Conservation (phyloP, 495 filamentous ascomycete genomes). For the Penicillium malachiteum region DNA sequence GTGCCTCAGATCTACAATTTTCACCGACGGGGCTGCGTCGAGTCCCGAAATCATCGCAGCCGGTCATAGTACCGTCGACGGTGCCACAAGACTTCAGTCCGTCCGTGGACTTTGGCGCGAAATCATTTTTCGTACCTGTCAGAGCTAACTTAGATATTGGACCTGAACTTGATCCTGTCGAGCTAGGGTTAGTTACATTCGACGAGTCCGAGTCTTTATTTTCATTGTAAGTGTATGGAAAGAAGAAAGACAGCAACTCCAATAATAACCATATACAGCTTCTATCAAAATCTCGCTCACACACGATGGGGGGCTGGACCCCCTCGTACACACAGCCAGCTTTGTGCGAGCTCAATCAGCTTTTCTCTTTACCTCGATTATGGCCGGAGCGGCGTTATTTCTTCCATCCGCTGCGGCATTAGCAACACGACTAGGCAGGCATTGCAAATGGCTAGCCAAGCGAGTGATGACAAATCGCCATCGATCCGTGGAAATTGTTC, state of each 20-base stretch:
- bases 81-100: slow-evolving; percentile 7
- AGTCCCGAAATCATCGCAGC: slow-evolving; percentile 15
- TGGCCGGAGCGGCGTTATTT: slow-evolving; percentile 63
- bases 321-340: slow-evolving; percentile 57
- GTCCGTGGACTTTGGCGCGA: slow-evolving; percentile 21
- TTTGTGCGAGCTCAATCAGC: slow-evolving; percentile 67
- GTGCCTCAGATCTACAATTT: slow-evolving; percentile 66
- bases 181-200: slow-evolving; percentile 60
- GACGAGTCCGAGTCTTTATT: slow-evolving; percentile 64
- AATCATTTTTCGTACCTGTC: slow-evolving; percentile 60
- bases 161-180: slow-evolving; percentile 63
- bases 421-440: slow-evolving; percentile 60
- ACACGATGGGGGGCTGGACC: slow-evolving; percentile 74
- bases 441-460: slow-evolving; percentile 62
- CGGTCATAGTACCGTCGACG: slow-evolving; percentile 11
- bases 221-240: slow-evolving; percentile 49
- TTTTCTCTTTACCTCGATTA: slow-evolving; percentile 69
- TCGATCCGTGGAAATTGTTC: slow-evolving; percentile 68
- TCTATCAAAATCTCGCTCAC: slow-evolving; percentile 68
- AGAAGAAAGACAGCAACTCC: too few relatives aligned
- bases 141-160: slow-evolving; percentile 60
- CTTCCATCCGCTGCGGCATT: slow-evolving; percentile 60
- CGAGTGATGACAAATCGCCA: slow-evolving; percentile 57
- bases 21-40: slow-evolving; percentile 39
- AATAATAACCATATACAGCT: slow-evolving; percentile 38